phyloP scores from a whole-genome alignment of 148 eudicot genomes.

The Persicaria maculosa region DNA sequence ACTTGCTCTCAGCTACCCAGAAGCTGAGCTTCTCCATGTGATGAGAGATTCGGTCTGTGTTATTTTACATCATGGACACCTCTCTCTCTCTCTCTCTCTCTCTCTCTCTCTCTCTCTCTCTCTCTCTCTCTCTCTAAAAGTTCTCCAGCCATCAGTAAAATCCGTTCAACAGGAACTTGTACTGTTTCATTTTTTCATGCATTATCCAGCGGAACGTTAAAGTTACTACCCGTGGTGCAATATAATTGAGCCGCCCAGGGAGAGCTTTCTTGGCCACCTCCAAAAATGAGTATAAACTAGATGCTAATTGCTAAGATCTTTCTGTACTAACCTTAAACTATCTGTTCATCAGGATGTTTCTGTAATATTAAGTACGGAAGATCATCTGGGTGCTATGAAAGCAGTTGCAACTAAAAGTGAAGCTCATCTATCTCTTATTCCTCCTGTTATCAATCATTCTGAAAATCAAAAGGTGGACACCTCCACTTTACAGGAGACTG shows the following conservation, averaged over 20 bases:
- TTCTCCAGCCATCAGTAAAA: background rate
- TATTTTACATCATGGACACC: slow-evolving; percentile 7
- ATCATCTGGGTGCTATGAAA: slow-evolving; percentile 77
- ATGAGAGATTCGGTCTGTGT: slow-evolving; percentile 84
- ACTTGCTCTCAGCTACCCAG: slow-evolving; percentile 97
- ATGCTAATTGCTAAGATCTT: slow-evolving; percentile 1
- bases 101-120: background rate
- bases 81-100: background rate
- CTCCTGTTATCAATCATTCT: slow-evolving; percentile 43
- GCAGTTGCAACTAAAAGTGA: slow-evolving; percentile 68
- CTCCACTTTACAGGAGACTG: slow-evolving; percentile 24
- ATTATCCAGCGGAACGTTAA: background rate
- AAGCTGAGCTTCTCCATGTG: slow-evolving; percentile 93
- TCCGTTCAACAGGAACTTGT: background rate
- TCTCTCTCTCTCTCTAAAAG: background rate
- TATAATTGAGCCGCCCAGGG: background rate
- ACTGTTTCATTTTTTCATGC: background rate
- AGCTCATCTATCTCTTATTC: slow-evolving; percentile 67
- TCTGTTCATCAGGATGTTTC: slow-evolving; percentile 58
- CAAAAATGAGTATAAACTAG: background rate
- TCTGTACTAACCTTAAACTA: background rate
- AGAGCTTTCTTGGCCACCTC: background rate
- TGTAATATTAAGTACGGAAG: slow-evolving; percentile 87
- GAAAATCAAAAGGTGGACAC: slow-evolving; percentile 23
- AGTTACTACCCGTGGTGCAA: background rate